Base-by-base conservation (phyloP, 495 filamentous ascomycete genomes). In the Collariella sp. region DNA sequence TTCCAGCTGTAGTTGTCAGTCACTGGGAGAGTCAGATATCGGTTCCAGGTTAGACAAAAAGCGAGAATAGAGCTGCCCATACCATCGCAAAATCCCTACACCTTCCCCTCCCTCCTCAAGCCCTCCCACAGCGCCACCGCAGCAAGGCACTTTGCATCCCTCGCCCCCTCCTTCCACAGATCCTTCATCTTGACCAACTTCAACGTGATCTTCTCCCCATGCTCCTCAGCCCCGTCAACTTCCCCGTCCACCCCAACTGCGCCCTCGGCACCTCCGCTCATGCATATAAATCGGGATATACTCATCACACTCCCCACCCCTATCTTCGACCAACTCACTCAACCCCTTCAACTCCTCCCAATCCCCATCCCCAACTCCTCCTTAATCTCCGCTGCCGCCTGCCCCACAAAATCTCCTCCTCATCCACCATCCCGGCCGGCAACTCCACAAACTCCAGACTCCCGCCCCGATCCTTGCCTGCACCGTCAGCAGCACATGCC, bases 391-490 rank as follows among this genome's bases (percentile, higher is more conserved):
- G 79, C 81, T 15, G 89, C 89, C 0, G 89, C 90, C 2, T 77
- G 78, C 3, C 90, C 89, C 6, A 78, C 74, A 69, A 95, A 95
- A 3, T 77, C 81, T 20, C 86, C 36, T 69, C 74, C 54, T 87
- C 82, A 61, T 95, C 89, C 7, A 96, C 79, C 89, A 95, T 95
- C 6, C 90, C 90, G 0, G 90, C 90, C 0, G 90, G 90, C 18
- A 96, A 72, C 65, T 96, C 90, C 12, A 83, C 72, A 58, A 95
- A 84, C 9, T 77, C 76, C 9, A 96, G 71, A 6, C 83, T 85
- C 0, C 89, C 10, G 86, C 87, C 0, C 91, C 80, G 18, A 94
- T 76, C 34, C 90, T 85, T 22, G 90, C 85, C 64, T 96, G 91
- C 29, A 94, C 75, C 1, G 90, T 91, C 34, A 96, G 67, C 23